phyloP scores from a whole-genome alignment of 2,329 filamentous ascomycete genomes.

The Diaporthe caulivora region DNA sequence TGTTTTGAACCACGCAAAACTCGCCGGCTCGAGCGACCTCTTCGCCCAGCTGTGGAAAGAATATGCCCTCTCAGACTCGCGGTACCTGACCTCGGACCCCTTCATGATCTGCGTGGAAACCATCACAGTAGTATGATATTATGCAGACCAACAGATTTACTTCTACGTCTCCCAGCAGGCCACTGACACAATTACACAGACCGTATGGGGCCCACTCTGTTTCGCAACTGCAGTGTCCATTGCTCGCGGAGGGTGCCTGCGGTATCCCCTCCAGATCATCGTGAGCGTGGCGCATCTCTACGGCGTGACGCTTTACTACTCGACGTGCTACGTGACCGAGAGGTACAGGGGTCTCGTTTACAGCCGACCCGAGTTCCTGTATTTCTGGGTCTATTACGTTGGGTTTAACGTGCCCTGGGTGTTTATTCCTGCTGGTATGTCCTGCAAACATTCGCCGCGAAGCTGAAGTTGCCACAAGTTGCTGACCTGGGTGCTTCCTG shows the following conservation, averaged over 20 bases:
- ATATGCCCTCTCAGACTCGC: slow-evolving; percentile 87
- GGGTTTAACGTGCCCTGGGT: slow-evolving; percentile 73
- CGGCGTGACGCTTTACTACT: slow-evolving; percentile 72
- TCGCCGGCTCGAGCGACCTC: slow-evolving; percentile 77
- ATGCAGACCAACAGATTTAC: too few relatives aligned
- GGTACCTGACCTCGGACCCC: slow-evolving; percentile 84
- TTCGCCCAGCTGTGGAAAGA: slow-evolving; percentile 95
- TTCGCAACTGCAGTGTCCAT: slow-evolving; percentile 62
- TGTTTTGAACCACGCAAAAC: slow-evolving; percentile 73
- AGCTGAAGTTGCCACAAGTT: background rate
- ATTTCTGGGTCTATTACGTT: slow-evolving; percentile 74
- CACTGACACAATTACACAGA: slow-evolving; percentile 46
- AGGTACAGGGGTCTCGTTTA: slow-evolving; percentile 59
- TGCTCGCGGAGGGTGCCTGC: slow-evolving; percentile 54
- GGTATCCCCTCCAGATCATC: slow-evolving; percentile 65
- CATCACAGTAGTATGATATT: slow-evolving; percentile 76
- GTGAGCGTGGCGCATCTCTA: slow-evolving; percentile 69
- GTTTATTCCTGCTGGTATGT: slow-evolving; percentile 67
- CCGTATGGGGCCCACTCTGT: slow-evolving; percentile 71
- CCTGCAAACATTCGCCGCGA: background rate
- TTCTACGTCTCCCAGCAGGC: background rate
- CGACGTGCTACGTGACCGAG: slow-evolving; percentile 66
- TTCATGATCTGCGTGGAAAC: slow-evolving; percentile 91
- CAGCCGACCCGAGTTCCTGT: slow-evolving; percentile 70
- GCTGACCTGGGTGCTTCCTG: background rate